A percentile compares a stretch with the other conserved stretches of the same genome.
Evolutionary conservation across 1,284 basidiomycete genomes (phyloP).

Genomic region (Leccinum griseonigrum): DNA sequence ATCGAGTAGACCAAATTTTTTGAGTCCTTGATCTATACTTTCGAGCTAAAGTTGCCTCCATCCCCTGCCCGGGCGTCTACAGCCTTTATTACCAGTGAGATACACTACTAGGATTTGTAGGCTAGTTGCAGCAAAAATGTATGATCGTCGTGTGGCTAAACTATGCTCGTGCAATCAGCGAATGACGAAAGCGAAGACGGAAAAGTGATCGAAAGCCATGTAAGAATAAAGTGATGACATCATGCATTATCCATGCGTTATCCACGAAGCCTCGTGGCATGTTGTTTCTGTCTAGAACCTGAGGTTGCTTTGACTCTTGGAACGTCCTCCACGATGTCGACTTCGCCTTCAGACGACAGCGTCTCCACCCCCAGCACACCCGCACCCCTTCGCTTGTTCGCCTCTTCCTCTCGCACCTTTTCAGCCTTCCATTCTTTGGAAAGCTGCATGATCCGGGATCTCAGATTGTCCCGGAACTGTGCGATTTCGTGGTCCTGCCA

Average conservation of each 20-base stretch:
- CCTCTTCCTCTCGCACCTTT: constrained; percentile 32
- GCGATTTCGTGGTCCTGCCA: constrained; percentile 48
- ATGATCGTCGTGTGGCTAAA: neutral
- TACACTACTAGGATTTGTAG: constrained; percentile 20
- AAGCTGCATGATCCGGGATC: constrained; percentile 34
- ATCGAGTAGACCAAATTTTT: neutral
- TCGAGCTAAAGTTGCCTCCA: neutral
- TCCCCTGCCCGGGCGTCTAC: neutral
- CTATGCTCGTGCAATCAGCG: constrained; percentile 1
- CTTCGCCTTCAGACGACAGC: constrained; percentile 47
- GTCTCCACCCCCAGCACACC: constrained; percentile 23
- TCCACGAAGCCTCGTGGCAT: constrained; percentile 29
- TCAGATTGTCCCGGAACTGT: constrained; percentile 37
- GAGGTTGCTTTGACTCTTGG: constrained; percentile 11
- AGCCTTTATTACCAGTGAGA: constrained; percentile 16
- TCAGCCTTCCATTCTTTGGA: constrained; percentile 44
- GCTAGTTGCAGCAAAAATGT: constrained; percentile 13
- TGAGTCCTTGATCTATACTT: neutral
- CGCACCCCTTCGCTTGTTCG: constrained; percentile 20
- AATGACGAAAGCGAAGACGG: constrained; percentile 1
- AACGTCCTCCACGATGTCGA: constrained; percentile 40
- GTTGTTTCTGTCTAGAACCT: constrained; percentile 10
- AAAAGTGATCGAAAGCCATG: constrained; percentile 2
- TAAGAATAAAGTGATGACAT: neutral
- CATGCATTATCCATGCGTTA: constrained; percentile 9